Percentiles rank a stretch among this genome's conserved stretches.
Evolutionary conservation across 306 rosid species (phyloP).

Genomic region (Malus orientalis): DNA sequence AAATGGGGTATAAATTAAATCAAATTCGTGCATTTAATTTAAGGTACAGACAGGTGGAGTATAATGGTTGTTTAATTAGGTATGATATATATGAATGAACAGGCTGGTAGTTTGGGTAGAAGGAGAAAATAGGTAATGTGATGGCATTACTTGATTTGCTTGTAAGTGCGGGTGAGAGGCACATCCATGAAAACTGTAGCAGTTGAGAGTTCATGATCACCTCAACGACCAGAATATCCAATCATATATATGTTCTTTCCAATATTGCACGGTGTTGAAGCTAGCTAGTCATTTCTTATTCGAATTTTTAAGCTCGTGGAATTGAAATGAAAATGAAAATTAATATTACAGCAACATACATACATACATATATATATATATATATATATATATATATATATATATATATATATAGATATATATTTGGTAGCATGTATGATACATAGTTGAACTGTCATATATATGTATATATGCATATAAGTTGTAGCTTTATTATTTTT

Average conservation of each 20-base stretch:
- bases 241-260: not conserved
- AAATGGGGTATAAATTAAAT: not conserved
- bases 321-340: too few species aligned
- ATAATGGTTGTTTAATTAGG: not conserved
- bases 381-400: too few species aligned
- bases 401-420: too few species aligned
- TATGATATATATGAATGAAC: not conserved
- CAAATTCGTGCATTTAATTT: not conserved
- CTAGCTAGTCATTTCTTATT: not conserved
- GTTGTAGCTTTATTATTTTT: too few species aligned
- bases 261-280: too few species aligned
- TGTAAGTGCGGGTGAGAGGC: slow-evolving; percentile 18
- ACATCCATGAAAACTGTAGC: slow-evolving; percentile 18
- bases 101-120: not conserved
- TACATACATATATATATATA: too few species aligned
- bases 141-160: slow-evolving; percentile 29
- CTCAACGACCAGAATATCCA: not conserved
- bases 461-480: too few species aligned
- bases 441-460: too few species aligned
- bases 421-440: too few species aligned
- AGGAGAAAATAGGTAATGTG: not conserved
- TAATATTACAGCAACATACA: too few species aligned
- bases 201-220: slow-evolving; percentile 29
- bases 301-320: not conserved
- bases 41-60: slow-evolving; percentile 2